Conservation (phyloP, 176 grass and related monocot genomes). For the Oryza glumipatula region DNA sequence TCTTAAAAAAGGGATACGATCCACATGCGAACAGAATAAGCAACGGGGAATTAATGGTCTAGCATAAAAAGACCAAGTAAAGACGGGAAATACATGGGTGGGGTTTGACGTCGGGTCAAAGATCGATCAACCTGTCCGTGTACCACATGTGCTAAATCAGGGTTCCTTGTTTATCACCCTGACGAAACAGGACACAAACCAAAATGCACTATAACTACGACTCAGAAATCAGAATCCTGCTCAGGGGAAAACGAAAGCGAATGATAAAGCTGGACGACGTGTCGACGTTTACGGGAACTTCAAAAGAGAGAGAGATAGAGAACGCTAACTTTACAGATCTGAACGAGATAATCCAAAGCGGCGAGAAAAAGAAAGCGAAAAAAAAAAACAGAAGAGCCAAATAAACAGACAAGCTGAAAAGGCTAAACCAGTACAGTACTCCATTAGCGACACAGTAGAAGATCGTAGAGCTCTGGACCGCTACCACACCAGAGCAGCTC, state of each 20-base stretch:
- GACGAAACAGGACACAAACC: conserved; percentile 29
- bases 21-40: not conserved
- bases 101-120: not conserved
- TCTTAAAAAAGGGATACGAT: not conserved
- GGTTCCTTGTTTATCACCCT: not conserved
- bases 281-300: not conserved
- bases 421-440: not conserved
- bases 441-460: not conserved
- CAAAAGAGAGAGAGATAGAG: not conserved
- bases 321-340: not conserved
- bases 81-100: not conserved
- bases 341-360: not conserved
- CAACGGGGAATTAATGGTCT: not conserved
- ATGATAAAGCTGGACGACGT: not conserved
- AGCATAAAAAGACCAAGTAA: not conserved
- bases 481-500: not conserved
- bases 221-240: not conserved
- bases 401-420: not conserved
- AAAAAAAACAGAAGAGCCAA: not conserved
- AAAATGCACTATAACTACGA: not conserved
- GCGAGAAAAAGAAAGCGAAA: not conserved
- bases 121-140: not conserved
- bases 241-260: conserved; percentile 33
- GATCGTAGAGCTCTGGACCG: conserved; percentile 14
- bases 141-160: not conserved